Percentiles rank a stretch among this genome's conserved stretches.
Evolutionary conservation across 164 flowering plant genomes (phyloP).

Genomic region (Stephania japonica): DNA sequence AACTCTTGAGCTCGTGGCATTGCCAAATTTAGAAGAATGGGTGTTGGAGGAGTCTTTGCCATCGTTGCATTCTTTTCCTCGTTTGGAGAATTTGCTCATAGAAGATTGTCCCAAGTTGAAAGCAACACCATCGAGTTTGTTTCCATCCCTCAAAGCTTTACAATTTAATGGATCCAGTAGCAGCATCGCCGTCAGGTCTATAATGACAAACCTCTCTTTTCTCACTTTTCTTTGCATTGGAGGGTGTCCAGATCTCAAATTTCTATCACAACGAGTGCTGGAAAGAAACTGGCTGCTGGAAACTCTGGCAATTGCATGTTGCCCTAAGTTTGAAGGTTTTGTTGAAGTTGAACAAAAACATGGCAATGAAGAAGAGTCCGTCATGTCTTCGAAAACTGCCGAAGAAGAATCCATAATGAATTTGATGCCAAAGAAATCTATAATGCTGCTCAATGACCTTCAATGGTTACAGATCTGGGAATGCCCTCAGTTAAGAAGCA

Average conservation of each 20-base stretch:
- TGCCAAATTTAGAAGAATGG: slow-evolving; percentile 21
- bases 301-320: background rate
- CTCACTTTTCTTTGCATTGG: background rate
- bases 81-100: slow-evolving; percentile 12
- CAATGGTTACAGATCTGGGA: background rate
- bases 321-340: background rate
- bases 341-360: no score
- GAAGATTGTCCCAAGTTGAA: background rate
- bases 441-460: background rate
- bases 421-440: no score
- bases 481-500: background rate
- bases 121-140: background rate
- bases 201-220: background rate
- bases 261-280: background rate
- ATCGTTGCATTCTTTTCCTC: slow-evolving; percentile 11
- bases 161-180: background rate
- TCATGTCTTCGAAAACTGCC: no score
- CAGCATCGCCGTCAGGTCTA: no score
- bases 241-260: background rate
- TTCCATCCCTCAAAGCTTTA: background rate
- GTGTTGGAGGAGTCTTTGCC: no score
- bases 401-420: no score
- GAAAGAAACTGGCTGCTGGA: background rate
- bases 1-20: background rate
- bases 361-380: no score